Conservation (phyloP, 1,139 yeast genomes). For the Suhomyces terraborum region DNA sequence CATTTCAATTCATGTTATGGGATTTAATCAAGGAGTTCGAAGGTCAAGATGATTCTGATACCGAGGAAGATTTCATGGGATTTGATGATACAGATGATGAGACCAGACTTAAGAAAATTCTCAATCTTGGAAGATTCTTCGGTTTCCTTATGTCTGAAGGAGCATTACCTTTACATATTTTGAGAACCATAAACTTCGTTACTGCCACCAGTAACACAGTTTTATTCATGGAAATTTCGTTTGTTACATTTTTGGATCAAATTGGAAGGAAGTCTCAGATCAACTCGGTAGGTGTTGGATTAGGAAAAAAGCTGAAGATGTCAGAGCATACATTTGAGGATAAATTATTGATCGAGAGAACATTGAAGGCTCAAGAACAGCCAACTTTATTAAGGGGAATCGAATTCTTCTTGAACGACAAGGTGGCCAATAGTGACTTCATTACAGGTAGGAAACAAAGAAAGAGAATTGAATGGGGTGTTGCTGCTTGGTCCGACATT, state of each 20-base stretch:
- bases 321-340: slow-evolving; percentile 53
- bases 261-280: slow-evolving; percentile 66
- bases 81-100: slow-evolving; percentile 40
- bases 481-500: slow-evolving; percentile 53
- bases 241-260: slow-evolving; percentile 66
- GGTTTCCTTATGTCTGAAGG: slow-evolving; percentile 77
- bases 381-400: slow-evolving; percentile 67
- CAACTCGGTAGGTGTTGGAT: slow-evolving; percentile 50
- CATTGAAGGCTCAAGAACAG: slow-evolving; percentile 66
- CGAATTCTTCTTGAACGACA: slow-evolving; percentile 63
- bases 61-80: slow-evolving; percentile 37
- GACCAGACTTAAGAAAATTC: slow-evolving; percentile 54
- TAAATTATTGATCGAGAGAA: slow-evolving; percentile 51
- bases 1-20: slow-evolving; percentile 90
- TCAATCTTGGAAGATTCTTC: slow-evolving; percentile 78
- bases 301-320: slow-evolving; percentile 33
- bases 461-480: slow-evolving; percentile 72
- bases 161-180: slow-evolving; percentile 66
- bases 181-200: slow-evolving; percentile 74
- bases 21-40: slow-evolving; percentile 79
- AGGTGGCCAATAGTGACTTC: slow-evolving; percentile 52
- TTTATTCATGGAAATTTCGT: slow-evolving; percentile 70
- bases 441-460: slow-evolving; percentile 61
- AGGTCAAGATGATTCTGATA: slow-evolving; percentile 43
- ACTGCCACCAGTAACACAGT: slow-evolving; percentile 67